phyloP scores from a whole-genome alignment of 805 yeast species.

The Debaryomyces prosopidis region DNA sequence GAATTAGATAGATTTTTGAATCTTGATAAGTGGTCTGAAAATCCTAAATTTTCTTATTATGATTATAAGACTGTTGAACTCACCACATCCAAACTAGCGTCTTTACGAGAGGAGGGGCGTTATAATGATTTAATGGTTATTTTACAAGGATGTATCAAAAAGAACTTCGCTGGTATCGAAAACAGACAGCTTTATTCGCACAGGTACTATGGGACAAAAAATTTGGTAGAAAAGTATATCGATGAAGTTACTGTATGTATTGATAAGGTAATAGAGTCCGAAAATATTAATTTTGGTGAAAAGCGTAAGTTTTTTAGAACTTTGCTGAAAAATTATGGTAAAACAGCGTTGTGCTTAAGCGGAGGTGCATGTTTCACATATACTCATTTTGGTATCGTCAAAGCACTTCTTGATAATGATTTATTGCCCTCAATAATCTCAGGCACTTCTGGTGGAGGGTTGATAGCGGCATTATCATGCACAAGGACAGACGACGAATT shows the following conservation, averaged over 20 bases:
- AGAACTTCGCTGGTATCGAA: slow-evolving; percentile 79
- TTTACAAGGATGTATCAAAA: slow-evolving; percentile 65
- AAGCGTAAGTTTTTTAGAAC: slow-evolving; percentile 57
- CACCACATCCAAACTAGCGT: slow-evolving; percentile 44
- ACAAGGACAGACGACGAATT: slow-evolving; percentile 72
- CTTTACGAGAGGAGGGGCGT: slow-evolving; percentile 29
- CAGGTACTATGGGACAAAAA: slow-evolving; percentile 73
- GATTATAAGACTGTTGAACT: slow-evolving; percentile 61
- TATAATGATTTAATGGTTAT: slow-evolving; percentile 52
- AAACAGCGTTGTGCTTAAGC: slow-evolving; percentile 67
- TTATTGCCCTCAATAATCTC: slow-evolving; percentile 66
- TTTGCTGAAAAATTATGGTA: slow-evolving; percentile 65
- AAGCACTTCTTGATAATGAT: slow-evolving; percentile 68
- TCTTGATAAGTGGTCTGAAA: slow-evolving; percentile 62
- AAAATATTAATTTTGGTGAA: slow-evolving; percentile 32
- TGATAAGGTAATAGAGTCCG: slow-evolving; percentile 40
- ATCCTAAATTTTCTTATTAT: slow-evolving; percentile 63
- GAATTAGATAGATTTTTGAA: slow-evolving; percentile 57
- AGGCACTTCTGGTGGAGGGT: slow-evolving; percentile 83
- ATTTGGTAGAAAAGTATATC: slow-evolving; percentile 55
- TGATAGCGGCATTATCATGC: slow-evolving; percentile 71
- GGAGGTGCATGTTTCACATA: slow-evolving; percentile 84
- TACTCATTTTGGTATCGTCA: slow-evolving; percentile 74
- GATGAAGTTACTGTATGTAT: slow-evolving; percentile 51
- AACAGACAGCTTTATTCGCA: slow-evolving; percentile 71